A percentile compares a stretch with the other conserved stretches of the same genome.
These are phyloP conservation scores for Coix lacrymajobi DNA, from an alignment of 176 grass and related monocot species.

Conservation along the genomic window DNA sequence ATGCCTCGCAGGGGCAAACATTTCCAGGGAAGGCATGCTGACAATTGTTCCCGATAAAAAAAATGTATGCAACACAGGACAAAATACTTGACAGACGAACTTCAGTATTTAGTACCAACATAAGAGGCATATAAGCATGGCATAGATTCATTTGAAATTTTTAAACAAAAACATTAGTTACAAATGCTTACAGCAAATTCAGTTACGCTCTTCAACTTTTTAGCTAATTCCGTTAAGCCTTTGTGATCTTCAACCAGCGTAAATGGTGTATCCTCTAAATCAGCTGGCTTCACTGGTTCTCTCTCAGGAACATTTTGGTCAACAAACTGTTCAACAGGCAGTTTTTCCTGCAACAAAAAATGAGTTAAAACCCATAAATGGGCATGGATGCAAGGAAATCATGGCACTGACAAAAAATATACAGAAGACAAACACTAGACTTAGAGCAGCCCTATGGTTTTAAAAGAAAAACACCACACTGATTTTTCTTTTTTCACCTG, in stretches of 20 bases:
- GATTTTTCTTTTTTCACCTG: background rate
- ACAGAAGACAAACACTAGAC: constrained; percentile 1
- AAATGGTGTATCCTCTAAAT: constrained; percentile 76
- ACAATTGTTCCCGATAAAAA: background rate
- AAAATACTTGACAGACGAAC: background rate
- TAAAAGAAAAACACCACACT: background rate
- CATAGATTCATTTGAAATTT: constrained; percentile 6
- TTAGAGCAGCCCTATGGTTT: background rate
- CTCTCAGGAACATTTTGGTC: constrained; percentile 57
- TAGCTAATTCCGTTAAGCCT: constrained; percentile 61
- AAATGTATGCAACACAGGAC: background rate
- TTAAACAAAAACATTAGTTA: background rate
- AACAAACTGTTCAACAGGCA: constrained; percentile 54
- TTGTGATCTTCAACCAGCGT: constrained; percentile 69
- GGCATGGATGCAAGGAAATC: constrained; percentile 5
- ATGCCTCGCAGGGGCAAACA: background rate
- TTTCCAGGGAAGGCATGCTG: background rate
- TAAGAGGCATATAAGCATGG: background rate
- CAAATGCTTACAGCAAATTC: constrained; percentile 89
- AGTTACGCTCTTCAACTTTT: constrained; percentile 68
- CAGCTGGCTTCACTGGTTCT: constrained; percentile 68
- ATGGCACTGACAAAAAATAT: background rate
- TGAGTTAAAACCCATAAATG: constrained; percentile 9
- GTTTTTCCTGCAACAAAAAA: constrained; percentile 60
- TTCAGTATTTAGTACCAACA: background rate